A percentile compares a stretch with the other conserved stretches of the same genome.
These are phyloP conservation scores for Exobasidium rhododendri DNA, from an alignment of 1,284 basidiomycete genomes.

Conservation along the genomic window DNA sequence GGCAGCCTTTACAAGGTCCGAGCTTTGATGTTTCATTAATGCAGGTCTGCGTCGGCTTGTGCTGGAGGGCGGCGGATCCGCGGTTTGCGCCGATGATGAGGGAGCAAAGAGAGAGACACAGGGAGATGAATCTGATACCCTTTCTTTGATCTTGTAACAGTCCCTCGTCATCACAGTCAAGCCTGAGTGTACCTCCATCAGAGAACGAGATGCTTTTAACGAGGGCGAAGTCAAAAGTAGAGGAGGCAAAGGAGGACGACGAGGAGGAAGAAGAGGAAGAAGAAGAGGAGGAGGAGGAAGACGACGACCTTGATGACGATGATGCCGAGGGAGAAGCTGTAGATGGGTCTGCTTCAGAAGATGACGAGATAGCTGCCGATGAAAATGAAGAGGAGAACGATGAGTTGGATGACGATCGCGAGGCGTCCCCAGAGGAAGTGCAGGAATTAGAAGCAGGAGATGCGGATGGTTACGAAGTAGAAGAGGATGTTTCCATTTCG, in stretches of 20 bases:
- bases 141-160: neutral
- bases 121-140: neutral
- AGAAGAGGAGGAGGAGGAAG: constrained; percentile 11
- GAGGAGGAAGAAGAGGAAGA: constrained; percentile 19
- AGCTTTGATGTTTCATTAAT: too few relatives aligned
- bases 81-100: too few relatives aligned
- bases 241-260: constrained; percentile 8
- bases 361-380: neutral
- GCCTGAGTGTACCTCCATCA: constrained; percentile 6
- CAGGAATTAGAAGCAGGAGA: neutral
- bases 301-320: constrained; percentile 9
- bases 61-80: too few relatives aligned
- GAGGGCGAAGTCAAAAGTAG: constrained; percentile 38
- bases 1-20: too few relatives aligned
- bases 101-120: too few relatives aligned
- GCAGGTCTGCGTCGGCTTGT: too few relatives aligned
- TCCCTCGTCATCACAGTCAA: neutral
- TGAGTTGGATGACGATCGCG: neutral
- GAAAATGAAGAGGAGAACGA: constrained; percentile 3
- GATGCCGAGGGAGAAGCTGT: neutral
- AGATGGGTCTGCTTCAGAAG: neutral
- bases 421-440: constrained; percentile 1
- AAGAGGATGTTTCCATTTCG: neutral
- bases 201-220: constrained; percentile 19
- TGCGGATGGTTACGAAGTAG: neutral